phyloP scores from a whole-genome alignment of 805 yeast genomes.

The Cyberlindnera suaveolens region DNA sequence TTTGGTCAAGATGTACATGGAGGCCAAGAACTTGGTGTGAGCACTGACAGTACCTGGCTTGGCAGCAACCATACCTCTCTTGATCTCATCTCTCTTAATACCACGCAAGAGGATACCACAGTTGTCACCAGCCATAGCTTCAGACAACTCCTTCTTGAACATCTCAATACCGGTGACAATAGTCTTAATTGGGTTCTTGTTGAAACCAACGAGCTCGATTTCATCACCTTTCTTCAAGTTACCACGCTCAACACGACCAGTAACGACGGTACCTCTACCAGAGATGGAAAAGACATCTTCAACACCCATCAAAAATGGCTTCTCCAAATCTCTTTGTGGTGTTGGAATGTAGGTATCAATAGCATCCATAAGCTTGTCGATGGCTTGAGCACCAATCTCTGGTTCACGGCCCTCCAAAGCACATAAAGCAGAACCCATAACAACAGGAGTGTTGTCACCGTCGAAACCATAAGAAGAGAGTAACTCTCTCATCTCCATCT shows the following conservation, averaged over 20 bases:
- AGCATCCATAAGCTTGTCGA: constrained; percentile 78
- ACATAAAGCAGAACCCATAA: constrained; percentile 98
- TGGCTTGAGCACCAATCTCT: constrained; percentile 87
- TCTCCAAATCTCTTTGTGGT: constrained; percentile 91
- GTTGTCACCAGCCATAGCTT: constrained; percentile 98
- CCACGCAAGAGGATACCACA: constrained; percentile 97
- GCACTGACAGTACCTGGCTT: constrained; percentile 90
- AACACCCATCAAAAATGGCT: constrained; percentile 94
- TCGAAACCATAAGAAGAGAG: constrained; percentile 89
- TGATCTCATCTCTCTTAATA: constrained; percentile 93
- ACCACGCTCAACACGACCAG: constrained; percentile 99
- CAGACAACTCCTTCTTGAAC: constrained; percentile 98
- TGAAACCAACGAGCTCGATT: constrained; percentile 92
- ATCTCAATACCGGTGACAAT: constrained; percentile 98
- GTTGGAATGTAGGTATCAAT: constrained; percentile 95
- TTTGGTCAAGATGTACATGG: constrained; percentile 85
- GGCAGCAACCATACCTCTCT: constrained; percentile 96
- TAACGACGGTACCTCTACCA: constrained; percentile 99
- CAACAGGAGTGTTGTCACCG: constrained; percentile 96
- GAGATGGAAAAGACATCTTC: constrained; percentile 97
- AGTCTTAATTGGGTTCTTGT: constrained; percentile 81
- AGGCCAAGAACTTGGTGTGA: constrained; percentile 89
- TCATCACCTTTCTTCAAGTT: constrained; percentile 96
- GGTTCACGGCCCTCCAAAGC: constrained; percentile 86
- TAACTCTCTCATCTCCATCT: constrained; percentile 99